A percentile compares a stretch with the other conserved stretches of the same genome.
These are phyloP conservation scores for Pseudotsuga menziesii DNA, from an alignment of 75 land plant species.

Conservation along the genomic window DNA sequence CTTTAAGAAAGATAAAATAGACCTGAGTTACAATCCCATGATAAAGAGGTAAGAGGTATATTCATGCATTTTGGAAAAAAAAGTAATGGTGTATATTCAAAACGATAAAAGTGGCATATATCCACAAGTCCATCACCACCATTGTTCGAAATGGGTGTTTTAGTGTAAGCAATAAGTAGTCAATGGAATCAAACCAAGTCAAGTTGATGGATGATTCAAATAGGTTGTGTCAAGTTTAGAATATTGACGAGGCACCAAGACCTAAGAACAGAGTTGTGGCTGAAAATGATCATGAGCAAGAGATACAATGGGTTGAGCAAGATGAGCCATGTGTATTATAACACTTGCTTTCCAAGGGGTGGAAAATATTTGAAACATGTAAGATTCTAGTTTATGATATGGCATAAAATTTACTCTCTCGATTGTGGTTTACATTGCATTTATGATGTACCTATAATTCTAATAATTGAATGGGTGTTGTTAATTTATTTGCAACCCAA, in stretches of 20 bases:
- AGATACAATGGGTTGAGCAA: conserved; percentile 96
- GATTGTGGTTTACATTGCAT: not conserved
- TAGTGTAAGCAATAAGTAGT: not conserved
- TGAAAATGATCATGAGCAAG: conserved; percentile 53
- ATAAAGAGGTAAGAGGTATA: conserved; percentile 84
- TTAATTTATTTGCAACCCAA: conserved; percentile 55
- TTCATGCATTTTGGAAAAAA: conserved; percentile 87
- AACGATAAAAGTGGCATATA: conserved; percentile 87
- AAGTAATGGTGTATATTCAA: conserved; percentile 76
- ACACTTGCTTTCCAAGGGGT: conserved; percentile 89
- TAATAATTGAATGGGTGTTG: not conserved
- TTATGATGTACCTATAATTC: not conserved
- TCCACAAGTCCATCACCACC: conserved; percentile 98
- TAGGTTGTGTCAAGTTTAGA: conserved; percentile 14
- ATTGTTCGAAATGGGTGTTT: conserved; percentile 46
- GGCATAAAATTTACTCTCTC: not conserved
- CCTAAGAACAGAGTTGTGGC: conserved; percentile 33
- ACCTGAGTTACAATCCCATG: conserved; percentile 92
- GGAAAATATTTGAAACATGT: conserved; percentile 89
- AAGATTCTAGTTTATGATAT: conserved; percentile 78
- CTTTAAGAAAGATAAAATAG: conserved; percentile 7
- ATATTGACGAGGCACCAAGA: conserved; percentile 26
- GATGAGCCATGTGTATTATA: conserved; percentile 96
- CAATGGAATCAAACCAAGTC: not conserved
- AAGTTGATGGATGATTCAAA: conserved; percentile 19